phyloP scores from a whole-genome alignment of 2,329 filamentous ascomycete genomes.

The Sporothrix protearum region DNA sequence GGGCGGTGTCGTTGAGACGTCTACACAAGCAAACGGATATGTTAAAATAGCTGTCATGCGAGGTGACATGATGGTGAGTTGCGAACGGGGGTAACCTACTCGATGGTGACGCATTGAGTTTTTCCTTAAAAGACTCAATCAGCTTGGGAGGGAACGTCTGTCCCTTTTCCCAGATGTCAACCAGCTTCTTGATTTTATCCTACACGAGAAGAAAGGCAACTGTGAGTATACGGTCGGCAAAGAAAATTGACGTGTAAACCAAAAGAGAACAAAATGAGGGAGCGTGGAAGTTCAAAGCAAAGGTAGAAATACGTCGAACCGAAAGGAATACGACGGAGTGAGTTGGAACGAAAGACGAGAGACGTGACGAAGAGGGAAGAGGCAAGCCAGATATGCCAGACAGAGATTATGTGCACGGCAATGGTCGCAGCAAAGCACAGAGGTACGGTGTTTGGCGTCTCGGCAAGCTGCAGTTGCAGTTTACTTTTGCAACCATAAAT shows the following conservation, averaged over 20 bases:
- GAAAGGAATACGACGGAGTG: not conserved
- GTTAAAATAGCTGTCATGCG: not conserved
- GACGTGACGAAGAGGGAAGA: not conserved
- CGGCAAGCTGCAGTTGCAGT: constrained; percentile 17
- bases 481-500: not conserved
- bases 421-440: not conserved
- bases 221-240: constrained; percentile 6
- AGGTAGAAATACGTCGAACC: not conserved
- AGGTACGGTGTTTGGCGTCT: not conserved
- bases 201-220: not conserved
- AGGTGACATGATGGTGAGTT: constrained; percentile 22
- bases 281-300: not conserved
- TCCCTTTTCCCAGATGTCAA: constrained; percentile 12
- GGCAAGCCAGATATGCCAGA: not conserved
- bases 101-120: constrained; percentile 59
- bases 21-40: constrained; percentile 42
- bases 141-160: constrained; percentile 62
- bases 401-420: not conserved
- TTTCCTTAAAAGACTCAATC: constrained; percentile 78
- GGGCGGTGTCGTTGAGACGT: constrained; percentile 67
- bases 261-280: not conserved
- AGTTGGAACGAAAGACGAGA: not conserved
- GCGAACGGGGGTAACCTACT: constrained; percentile 54
- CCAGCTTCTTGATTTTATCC: constrained; percentile 11
- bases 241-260: not conserved